Evolutionary conservation across 768 basidiomycete species (phyloP), one percentile per base, ranked within the genome.

Genomic region (Pleurotus tuoliensis): DNA sequence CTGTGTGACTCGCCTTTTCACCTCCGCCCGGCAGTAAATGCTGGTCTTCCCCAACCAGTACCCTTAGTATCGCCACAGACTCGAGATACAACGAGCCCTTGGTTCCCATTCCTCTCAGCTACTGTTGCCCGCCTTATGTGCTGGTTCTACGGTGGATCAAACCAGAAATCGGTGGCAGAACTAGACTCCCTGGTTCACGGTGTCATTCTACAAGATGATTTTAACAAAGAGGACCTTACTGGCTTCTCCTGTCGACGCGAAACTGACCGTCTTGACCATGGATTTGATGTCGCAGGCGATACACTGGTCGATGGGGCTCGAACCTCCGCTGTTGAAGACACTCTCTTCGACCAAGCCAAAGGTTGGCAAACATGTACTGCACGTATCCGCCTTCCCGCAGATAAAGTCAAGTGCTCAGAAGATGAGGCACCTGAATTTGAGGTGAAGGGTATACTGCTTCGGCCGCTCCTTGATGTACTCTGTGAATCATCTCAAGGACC

Each of bases 391-490:
- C 67, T 62, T 25, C 72, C 58, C 2, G 56, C 57, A 11, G 63
- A 63, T 3, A 34, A 59, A 3, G 45, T 59, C 6, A 64, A 59
- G 18, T 58, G 63, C n/a, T 0, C 6, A 4, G 70, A 74, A 52
- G 61, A 18, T 0, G 58, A 58, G 15, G 71, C 72, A 3, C 72
- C 70, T 0, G 51, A 55, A 2, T 67, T 74, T 43, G 52, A 62
- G 8, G 63, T 78, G n/a, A 25, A 48, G 1, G 67, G 66, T 7
- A 38, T 77, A 2, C 60, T 61, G 41, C 62, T 71, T 38, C 66
- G 69, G 0, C 51, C 50, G 0, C 59, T 73, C 1, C 22, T 58
- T 1, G 64, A 66, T 2, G 58, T 70, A 12, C 60, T 73, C n/a
- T 47, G 58, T 5, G 53, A 59, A 11, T 59, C 61, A 0, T 60